Evolutionary conservation across 2,329 filamentous ascomycete species (phyloP), one percentile per base, ranked within the genome.

Genomic region (Diaporthe nobilis): DNA sequence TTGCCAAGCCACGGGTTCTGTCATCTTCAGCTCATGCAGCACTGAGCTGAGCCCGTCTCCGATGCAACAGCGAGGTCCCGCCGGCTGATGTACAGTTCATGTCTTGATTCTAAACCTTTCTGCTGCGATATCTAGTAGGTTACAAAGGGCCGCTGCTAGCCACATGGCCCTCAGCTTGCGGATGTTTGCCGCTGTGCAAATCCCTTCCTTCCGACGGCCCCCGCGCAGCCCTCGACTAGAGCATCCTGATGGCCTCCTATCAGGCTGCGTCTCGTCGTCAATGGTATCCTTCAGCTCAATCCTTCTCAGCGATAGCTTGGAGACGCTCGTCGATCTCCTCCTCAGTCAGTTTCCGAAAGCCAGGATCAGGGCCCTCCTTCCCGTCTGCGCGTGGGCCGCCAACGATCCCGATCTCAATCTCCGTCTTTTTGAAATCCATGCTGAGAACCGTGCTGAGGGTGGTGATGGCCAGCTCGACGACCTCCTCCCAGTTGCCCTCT

Each of bases 361-460:
- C 89, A 68, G 93, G 86, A 81, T 95, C 91, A 78, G 93, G 94
- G 79, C 95, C 95, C 84, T 97, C 94, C 86, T 94, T 90, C 79
- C 96, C 96, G 82, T 98, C 95, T 76, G 89, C 86, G 81, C 92
- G 91, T 75, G 96, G 96, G 42, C 95, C 96, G 79, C 97, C 97
- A 73, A 98, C 97, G 82, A 99, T 96, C 78, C 97, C 97, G 73
- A 86, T 95, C 88, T 99, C 97, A 84, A 99, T 93, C 89, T 99
- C 97, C 81, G 94, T 94, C 90, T 98, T 98, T 92, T 99, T 99
- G 90, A 99, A 99, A 85, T 99, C 97, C 85, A 98, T 98, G 86
- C 96, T 98, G 79, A 99, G 90, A 77, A 99, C 96, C 49, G 94
- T 98, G 91, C 96, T 98, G 85, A 99, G 88, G 9, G 97, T 96